These are phyloP conservation scores for Fusarium goolgardi DNA, from an alignment of 2,329 filamentous ascomycete species.

Conservation along the genomic window DNA sequence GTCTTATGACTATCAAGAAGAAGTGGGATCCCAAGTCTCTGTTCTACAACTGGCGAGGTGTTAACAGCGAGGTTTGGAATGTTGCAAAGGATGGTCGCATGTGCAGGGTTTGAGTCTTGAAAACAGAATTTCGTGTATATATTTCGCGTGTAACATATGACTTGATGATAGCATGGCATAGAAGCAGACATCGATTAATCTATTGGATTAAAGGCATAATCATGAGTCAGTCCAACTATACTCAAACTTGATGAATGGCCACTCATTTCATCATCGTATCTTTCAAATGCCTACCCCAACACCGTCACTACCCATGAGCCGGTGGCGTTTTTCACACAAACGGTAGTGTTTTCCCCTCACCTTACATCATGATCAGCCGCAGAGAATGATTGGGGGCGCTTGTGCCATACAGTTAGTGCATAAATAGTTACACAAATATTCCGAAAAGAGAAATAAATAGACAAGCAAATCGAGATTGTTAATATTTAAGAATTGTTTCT, in stretches of 20 bases:
- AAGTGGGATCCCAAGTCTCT: constrained; percentile 61
- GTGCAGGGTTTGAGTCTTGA: constrained; percentile 35
- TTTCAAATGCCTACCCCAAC: neutral
- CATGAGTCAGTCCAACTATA: neutral
- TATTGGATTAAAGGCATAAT: neutral
- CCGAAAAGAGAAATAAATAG: constrained; percentile 9
- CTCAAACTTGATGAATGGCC: neutral
- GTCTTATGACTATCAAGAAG: constrained; percentile 59
- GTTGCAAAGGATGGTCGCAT: constrained; percentile 34
- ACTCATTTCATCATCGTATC: neutral
- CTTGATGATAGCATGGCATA: neutral
- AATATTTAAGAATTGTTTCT: neutral
- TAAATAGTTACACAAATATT: neutral
- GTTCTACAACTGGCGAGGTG: constrained; percentile 60
- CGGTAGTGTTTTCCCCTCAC: constrained; percentile 1
- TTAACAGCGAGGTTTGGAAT: constrained; percentile 64
- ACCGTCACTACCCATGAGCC: neutral
- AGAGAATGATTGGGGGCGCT: neutral
- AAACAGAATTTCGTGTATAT: neutral
- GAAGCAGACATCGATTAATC: neutral
- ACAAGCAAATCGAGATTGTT: neutral
- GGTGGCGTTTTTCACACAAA: neutral
- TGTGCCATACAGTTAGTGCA: neutral
- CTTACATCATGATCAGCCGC: neutral
- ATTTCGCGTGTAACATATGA: neutral